Base-by-base conservation (phyloP, 75 land plant species). In the Adiantum capillusveneris region DNA sequence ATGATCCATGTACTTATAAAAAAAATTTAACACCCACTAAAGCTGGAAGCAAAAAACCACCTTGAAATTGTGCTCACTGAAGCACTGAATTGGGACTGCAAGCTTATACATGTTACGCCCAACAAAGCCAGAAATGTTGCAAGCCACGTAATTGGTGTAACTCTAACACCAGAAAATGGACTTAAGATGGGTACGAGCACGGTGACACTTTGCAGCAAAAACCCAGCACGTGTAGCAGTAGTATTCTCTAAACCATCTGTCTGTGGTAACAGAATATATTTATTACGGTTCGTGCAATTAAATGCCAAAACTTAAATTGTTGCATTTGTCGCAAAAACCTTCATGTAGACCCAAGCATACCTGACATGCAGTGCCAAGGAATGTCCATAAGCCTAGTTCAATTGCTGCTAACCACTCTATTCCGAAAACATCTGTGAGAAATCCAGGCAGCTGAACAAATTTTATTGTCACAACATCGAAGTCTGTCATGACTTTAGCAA, bases 281-380 rank as follows among this genome's bases (percentile, higher is more conserved):
- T n/a, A n/a, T n/a, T n/a, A n/a, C n/a, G n/a, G n/a, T n/a, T n/a
- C n/a, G n/a, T n/a, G n/a, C n/a, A n/a, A n/a, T n/a, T n/a, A n/a
- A n/a, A n/a, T n/a, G n/a, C n/a, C n/a, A n/a, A n/a, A n/a, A n/a
- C n/a, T n/a, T n/a, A n/a, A n/a, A n/a, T n/a, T n/a, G n/a, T n/a
- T n/a, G n/a, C n/a, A n/a, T n/a, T n/a, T n/a, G n/a, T n/a, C n/a
- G n/a, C n/a, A n/a, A n/a, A n/a, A n/a, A n/a, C n/a, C 9, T 34
- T 34, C 37, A 34, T 3, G 9, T 34, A 9, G 9, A 34, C 37
- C 37, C 9, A 58, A 44, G 19, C 27, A 65, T 16, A 66, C 69
- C 69, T 66, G 69, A n/a, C 37, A 55, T 28, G 69, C 69, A 17
- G 69, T 66, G 18, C 69, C 69, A n/a, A 66, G 53, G 46, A 66